Conservation (phyloP, 352 stramenopile species). For the Globisporangium polare region DNA sequence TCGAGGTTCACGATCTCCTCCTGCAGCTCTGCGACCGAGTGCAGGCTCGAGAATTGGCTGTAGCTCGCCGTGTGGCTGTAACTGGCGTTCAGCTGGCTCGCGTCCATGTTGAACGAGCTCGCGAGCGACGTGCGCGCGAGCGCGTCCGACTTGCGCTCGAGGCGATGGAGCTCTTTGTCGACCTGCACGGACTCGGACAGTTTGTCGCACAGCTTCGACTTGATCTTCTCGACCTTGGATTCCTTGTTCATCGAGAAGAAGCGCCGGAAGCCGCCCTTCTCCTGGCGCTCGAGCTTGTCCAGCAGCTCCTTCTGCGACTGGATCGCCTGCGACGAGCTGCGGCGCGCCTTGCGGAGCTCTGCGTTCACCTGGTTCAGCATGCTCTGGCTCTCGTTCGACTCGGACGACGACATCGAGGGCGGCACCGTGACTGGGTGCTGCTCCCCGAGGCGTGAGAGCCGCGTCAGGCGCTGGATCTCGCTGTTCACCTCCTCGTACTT, state of each 20-base stretch:
- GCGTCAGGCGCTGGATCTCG: constrained; percentile 69
- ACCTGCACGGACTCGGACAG: constrained; percentile 60
- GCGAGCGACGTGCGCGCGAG: constrained; percentile 55
- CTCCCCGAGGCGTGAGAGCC: constrained; percentile 46
- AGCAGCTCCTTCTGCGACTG: constrained; percentile 78
- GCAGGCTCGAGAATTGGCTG: constrained; percentile 16
- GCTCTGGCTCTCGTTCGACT: constrained; percentile 13
- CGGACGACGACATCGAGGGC: neutral
- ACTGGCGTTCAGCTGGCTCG: constrained; percentile 8
- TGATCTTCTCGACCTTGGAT: constrained; percentile 69
- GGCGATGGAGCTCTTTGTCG: constrained; percentile 59
- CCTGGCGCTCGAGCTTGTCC: constrained; percentile 77
- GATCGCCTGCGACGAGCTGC: constrained; percentile 69
- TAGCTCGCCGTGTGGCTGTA: constrained; percentile 17
- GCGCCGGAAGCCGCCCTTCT: constrained; percentile 53
- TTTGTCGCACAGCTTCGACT: constrained; percentile 66
- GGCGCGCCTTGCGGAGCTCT: constrained; percentile 57
- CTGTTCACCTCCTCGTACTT: constrained; percentile 77
- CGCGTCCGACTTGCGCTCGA: constrained; percentile 64
- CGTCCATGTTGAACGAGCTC: constrained; percentile 1
- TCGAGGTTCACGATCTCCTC: constrained; percentile 64
- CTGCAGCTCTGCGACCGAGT: constrained; percentile 36
- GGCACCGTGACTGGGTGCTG: constrained; percentile 7
- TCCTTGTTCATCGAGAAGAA: constrained; percentile 72
- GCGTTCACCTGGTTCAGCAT: constrained; percentile 32